Evolutionary conservation across 1,284 basidiomycete species (phyloP).

Genomic region (Marasmius tenuissimus): DNA sequence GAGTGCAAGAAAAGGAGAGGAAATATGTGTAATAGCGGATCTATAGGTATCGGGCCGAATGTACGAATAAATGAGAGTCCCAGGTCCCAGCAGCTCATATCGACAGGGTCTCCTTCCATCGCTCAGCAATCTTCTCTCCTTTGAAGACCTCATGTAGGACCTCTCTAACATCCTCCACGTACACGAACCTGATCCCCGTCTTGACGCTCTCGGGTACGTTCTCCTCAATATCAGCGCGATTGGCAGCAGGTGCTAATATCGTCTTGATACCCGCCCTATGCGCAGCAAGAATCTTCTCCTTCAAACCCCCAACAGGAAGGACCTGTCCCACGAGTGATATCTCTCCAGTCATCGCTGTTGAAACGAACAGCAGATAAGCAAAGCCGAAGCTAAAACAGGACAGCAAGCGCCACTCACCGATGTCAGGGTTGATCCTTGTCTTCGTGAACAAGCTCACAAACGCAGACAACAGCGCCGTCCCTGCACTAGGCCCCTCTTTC

Average conservation of each 20-base stretch:
- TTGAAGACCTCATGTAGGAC: constrained; percentile 86
- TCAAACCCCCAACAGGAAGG: constrained; percentile 89
- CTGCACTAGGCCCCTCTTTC: constrained; percentile 97
- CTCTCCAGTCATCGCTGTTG: constrained; percentile 92
- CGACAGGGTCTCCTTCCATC: constrained; percentile 57
- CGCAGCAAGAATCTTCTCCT: constrained; percentile 95
- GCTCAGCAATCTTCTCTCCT: constrained; percentile 55
- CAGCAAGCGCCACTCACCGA: constrained; percentile 55
- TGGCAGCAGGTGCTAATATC: constrained; percentile 84
- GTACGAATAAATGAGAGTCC: background rate
- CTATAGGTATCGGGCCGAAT: background rate
- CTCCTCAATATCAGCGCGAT: constrained; percentile 90
- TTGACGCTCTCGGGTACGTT: constrained; percentile 95
- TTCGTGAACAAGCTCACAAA: constrained; percentile 91
- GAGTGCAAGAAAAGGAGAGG: background rate
- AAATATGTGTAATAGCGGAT: background rate
- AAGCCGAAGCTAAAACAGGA: background rate
- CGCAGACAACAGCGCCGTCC: constrained; percentile 89
- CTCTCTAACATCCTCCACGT: constrained; percentile 88
- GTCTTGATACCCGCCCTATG: constrained; percentile 93
- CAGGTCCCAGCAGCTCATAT: background rate
- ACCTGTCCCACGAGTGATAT: constrained; percentile 93
- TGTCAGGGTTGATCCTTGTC: constrained; percentile 80
- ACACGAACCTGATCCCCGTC: constrained; percentile 89
- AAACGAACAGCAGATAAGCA: constrained; percentile 5